Base-by-base conservation (phyloP, 345 rosid species). In the Kernera saxatilis region DNA sequence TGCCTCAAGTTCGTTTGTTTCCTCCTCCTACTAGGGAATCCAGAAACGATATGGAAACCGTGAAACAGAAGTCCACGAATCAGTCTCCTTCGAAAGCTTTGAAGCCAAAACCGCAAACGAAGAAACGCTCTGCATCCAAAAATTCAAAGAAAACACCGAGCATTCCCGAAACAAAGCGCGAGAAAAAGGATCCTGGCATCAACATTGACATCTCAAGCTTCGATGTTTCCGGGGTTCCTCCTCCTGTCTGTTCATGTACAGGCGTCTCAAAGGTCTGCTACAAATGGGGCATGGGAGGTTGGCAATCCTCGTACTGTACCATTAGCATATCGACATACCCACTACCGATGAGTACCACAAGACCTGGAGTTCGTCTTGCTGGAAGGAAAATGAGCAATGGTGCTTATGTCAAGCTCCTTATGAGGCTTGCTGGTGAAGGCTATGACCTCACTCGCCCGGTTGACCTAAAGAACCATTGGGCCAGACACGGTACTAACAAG, bases 341-440 rank as follows among this genome's bases (percentile, higher is more conserved):
- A 36, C 88, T 85, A 5, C 96, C 95, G 18, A 73, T 83, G 84
- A 87, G 81, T 53, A 18, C 85, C 48, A 82, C 82, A 13, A 84
- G 83, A 70, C 92, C 83, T 0, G 78, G 85, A 62, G 51, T 71
- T 75, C 86, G 92, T 36, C n/a, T 85, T 55, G 86, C 90, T 57
- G 90, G 87, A 41, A 85, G 92, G 71, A 85, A 87, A 84, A 89
- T 87, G 92, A 89, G 90, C 82, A 84, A 70, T 58, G 86, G 90
- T 26, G 92, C 86, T 15, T 87, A 87, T 72, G 29, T 69, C 45
- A 89, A 89, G 65, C 86, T 85, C 25, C 77, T 87, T n/a, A 57
- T 75, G 19, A 79, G 82, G 72, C 86, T 89, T 77, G 84, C 77
- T 21, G 78, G 75, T 15, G 90, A 84, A 81, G 92, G 85, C 40